Evolutionary conservation across 202 grass and related monocot species (phyloP).

Genomic region (Schoenoplectus tabernaemontani): DNA sequence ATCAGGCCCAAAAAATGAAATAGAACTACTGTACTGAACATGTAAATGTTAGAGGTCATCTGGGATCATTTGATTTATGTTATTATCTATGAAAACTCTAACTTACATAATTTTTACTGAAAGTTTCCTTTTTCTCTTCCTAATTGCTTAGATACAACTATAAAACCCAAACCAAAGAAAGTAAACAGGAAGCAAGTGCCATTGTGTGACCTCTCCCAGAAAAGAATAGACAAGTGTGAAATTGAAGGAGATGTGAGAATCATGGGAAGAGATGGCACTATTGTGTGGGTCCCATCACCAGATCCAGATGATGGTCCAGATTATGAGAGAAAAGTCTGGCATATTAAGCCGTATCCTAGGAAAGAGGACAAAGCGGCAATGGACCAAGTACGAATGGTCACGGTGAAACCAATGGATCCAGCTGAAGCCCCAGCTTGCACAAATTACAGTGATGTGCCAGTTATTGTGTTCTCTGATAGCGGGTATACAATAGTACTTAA

Average conservation of each 20-base stretch:
- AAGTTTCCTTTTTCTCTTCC: background rate
- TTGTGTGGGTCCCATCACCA: constrained; percentile 39
- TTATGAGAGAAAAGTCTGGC: constrained; percentile 40
- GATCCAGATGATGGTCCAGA: constrained; percentile 20
- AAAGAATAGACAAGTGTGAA: constrained; percentile 71
- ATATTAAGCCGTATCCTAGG: constrained; percentile 68
- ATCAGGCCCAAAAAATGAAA: background rate
- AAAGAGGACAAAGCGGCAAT: constrained; percentile 61
- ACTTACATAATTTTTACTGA: background rate
- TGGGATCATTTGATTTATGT: background rate
- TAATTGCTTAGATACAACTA: background rate
- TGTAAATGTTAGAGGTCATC: background rate
- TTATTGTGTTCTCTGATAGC: constrained; percentile 63
- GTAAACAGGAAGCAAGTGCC: constrained; percentile 44
- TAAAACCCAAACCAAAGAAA: constrained; percentile 18
- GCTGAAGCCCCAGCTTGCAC: constrained; percentile 25
- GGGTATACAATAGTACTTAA: constrained; percentile 35
- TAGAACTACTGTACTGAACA: background rate
- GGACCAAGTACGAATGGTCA: constrained; percentile 21
- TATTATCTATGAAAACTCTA: background rate
- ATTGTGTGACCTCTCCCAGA: constrained; percentile 71
- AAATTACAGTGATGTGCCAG: constrained; percentile 43
- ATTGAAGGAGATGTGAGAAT: constrained; percentile 80
- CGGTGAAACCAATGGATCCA: constrained; percentile 24
- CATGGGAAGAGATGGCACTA: constrained; percentile 25